phyloP scores from a whole-genome alignment of 2,329 filamentous ascomycete genomes.

The Calonectria honghensis region DNA sequence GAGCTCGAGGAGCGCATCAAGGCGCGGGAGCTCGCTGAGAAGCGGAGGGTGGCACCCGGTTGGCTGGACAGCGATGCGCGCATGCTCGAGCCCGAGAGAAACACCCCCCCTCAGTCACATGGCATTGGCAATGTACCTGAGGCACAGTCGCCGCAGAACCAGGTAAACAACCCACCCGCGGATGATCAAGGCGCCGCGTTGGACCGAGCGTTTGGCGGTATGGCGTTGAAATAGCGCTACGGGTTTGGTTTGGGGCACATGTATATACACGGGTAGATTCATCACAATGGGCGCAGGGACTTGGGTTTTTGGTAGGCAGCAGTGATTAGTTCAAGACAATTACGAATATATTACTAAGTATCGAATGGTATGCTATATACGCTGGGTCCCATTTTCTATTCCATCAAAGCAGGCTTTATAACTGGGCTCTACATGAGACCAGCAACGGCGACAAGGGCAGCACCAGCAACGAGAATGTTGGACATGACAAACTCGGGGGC shows the following conservation, averaged over 20 bases:
- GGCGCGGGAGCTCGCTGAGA: slow-evolving; percentile 84
- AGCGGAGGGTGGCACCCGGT: slow-evolving; percentile 85
- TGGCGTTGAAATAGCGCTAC: slow-evolving; percentile 59
- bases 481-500: slow-evolving; percentile 41
- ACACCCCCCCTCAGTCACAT: slow-evolving; percentile 56
- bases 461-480: slow-evolving; percentile 38
- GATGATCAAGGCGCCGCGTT: slow-evolving; percentile 73
- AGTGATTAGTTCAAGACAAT: slow-evolving; percentile 34
- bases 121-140: slow-evolving; percentile 49
- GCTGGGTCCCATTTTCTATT: neutral
- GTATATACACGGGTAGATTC: slow-evolving; percentile 21
- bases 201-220: slow-evolving; percentile 74
- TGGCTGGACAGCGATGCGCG: slow-evolving; percentile 86
- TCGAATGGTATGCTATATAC: slow-evolving; percentile 32
- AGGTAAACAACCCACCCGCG: slow-evolving; percentile 55
- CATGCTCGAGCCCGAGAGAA: slow-evolving; percentile 80
- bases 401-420: neutral
- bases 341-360: slow-evolving; percentile 35
- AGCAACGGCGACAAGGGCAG: slow-evolving; percentile 40
- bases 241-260: neutral
- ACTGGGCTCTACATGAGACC: slow-evolving; percentile 39
- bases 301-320: slow-evolving; percentile 25
- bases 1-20: slow-evolving; percentile 81
- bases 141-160: slow-evolving; percentile 40
- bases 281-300: slow-evolving; percentile 39